Base-by-base conservation (phyloP, 768 basidiomycete species). In the Mycena albidolilacea region DNA sequence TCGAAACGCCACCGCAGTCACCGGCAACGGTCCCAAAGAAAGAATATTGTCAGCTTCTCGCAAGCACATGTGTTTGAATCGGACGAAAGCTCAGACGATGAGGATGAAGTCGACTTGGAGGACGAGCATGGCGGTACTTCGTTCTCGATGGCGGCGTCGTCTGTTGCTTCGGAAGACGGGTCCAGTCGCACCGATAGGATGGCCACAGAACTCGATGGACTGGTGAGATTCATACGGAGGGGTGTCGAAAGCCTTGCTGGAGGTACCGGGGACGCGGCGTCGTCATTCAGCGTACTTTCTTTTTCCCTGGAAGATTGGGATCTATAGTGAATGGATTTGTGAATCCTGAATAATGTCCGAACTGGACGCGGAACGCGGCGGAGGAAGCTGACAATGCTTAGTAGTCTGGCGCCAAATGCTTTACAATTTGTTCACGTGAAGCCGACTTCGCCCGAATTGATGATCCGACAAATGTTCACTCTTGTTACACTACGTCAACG, bases 251-350 rank as follows among this genome's bases (percentile, higher is more conserved):
- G 84, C 75, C 82, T 95, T 30, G 91, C 91, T 14, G 88, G 88
- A 50, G 90, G 91, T 0, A 80, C 84, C n/a, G 86, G 86, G 19
- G 90, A 91, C 64, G 89, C 86, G 37, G 89, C 91, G 14, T 80
- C 90, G 38, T 84, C 91, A 1, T 95, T 94, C 78, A 91, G 89
- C 1, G 86, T 93, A 41, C 83, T 95, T 63, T 92, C 93, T 11
- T 95, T 96, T 79, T 85, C 89, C 52, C 82, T 96, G 70, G 92
- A 95, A 65, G 94, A 94, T 78, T 95, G 94, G 93, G 93, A 94
- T 80, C 78, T 83, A 19, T 88, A 61, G 41, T 23, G 48, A 17
- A 14, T 30, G 4, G 30, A 30, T 30, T 30, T 2, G 30, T 30
- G 30, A 30, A 30, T 30, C 30, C 30, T 30, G 30, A 30, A 30